Base-by-base conservation (phyloP, 2,329 filamentous ascomycete species). In the Colletotrichum trifolii region DNA sequence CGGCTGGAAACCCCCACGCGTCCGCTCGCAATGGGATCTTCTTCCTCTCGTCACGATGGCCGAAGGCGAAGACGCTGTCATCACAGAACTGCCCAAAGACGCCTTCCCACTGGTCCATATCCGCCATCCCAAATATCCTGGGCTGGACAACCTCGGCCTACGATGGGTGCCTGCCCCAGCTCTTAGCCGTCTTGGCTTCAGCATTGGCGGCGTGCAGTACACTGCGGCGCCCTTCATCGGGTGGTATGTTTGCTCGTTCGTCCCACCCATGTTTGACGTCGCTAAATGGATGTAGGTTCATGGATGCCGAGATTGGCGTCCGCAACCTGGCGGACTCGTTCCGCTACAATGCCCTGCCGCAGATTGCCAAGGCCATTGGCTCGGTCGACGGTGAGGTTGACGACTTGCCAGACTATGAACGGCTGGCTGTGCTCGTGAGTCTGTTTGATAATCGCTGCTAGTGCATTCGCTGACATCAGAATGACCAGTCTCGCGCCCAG, bases 141-240 rank as follows among this genome's bases (percentile, higher is more conserved):
- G 25, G 17, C 63, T 66, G 36, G 63, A 63, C 40, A 63, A 47
- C 11, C 52, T 66, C 52, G 63, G 63, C 47, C 47, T 66, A 47
- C 63, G 58, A 43, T 66, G 63, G 63, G 63, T 66, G 53, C 63
- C 63, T n/a, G 63, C 63, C 9, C 63, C 63, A 15, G 63, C 63
- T 38, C 42, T 66, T 13, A 66, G 63, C 58, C 63, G 63, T 12
- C 63, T 66, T 54, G 63, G 63, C 53, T 66, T 66, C 47, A 66
- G 58, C 38, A 66, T 66, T 42, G 63, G 63, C 46, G 63, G 63
- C 33, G 59, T 66, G 13, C 63, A 66, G 43, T 66, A 66, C 38
- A 66, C 63, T 2, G 63, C 63, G 13, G 39, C 63, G 12, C 63
- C 63, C 36, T 66, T 66, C 36, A 39, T 66, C 36, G 63, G 63